These are phyloP conservation scores for Aspergillus haitiensis DNA, from an alignment of 495 filamentous ascomycete species.

Conservation along the genomic window DNA sequence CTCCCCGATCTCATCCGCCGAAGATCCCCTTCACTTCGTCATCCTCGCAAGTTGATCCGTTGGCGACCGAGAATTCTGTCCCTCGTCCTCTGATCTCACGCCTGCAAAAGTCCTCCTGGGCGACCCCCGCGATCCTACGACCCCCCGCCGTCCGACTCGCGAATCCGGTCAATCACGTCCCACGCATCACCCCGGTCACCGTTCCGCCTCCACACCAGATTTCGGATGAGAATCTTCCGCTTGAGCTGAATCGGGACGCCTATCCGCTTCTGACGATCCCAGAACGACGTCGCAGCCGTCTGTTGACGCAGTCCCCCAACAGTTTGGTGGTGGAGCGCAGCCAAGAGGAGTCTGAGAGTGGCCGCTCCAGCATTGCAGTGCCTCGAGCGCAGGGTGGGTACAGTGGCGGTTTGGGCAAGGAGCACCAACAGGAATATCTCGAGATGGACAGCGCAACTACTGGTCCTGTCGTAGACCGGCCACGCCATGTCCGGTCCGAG, in stretches of 20 bases:
- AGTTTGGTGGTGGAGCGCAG: conserved; percentile 68
- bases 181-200: conserved; percentile 45
- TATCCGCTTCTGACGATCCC: conserved; percentile 69
- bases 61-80: conserved; percentile 17
- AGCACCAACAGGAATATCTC: conserved; percentile 36
- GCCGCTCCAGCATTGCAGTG: conserved; percentile 65
- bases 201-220: conserved; percentile 29
- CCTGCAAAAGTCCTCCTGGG: conserved; percentile 21
- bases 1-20: conserved; percentile 27
- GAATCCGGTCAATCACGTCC: conserved; percentile 53
- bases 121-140: conserved; percentile 28
- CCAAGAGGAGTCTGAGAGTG: conserved; percentile 53
- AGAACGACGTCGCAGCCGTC: conserved; percentile 61
- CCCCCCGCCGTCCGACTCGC: conserved; percentile 45
- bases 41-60: conserved; percentile 18
- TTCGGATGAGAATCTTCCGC: conserved; percentile 44
- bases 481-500: conserved; percentile 42
- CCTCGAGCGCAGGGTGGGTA: conserved; percentile 54
- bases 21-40: conserved; percentile 4
- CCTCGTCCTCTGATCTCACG: conserved; percentile 14
- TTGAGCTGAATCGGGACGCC: conserved; percentile 51
- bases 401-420: conserved; percentile 37
- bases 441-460: conserved; percentile 26
- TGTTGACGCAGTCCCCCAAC: conserved; percentile 48
- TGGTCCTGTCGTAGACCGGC: conserved; percentile 28